Conservation (phyloP, 2,329 filamentous ascomycete genomes). For the Fusarium abutilonis region DNA sequence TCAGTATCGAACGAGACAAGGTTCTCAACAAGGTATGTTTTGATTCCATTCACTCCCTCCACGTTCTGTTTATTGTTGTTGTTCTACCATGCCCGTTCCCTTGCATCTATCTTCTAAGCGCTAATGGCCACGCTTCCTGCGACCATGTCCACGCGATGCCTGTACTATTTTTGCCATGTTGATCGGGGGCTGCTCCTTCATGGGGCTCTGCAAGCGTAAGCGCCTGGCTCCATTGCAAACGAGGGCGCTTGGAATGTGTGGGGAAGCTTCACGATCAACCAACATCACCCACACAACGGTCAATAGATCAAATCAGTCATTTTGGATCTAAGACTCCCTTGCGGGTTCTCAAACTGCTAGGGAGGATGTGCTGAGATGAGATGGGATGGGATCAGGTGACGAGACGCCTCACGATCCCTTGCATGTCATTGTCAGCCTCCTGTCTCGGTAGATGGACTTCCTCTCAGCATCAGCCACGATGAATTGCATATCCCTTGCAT, state of each 20-base stretch:
- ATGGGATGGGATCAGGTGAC: slow-evolving; percentile 18
- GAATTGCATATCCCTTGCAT: slow-evolving; percentile 39
- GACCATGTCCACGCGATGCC: slow-evolving; percentile 20
- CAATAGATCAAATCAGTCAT: slow-evolving; percentile 18
- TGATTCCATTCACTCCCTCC: slow-evolving; percentile 41
- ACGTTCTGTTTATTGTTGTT: slow-evolving; percentile 30
- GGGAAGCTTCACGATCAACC: slow-evolving; percentile 34
- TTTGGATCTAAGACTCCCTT: slow-evolving; percentile 33
- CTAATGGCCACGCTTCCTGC: slow-evolving; percentile 19
- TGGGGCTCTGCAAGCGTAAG: slow-evolving; percentile 41
- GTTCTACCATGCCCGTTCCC: slow-evolving; percentile 29
- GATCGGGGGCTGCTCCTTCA: slow-evolving; percentile 30
- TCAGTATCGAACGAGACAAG: slow-evolving; percentile 86
- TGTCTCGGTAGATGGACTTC: slow-evolving; percentile 35
- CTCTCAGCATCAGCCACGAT: slow-evolving; percentile 34
- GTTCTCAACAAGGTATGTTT: slow-evolving; percentile 79
- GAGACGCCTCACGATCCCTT: slow-evolving; percentile 28
- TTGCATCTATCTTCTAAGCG: slow-evolving; percentile 32
- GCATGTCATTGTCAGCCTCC: slow-evolving; percentile 25
- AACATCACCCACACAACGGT: slow-evolving; percentile 34
- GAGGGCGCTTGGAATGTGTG: slow-evolving; percentile 39
- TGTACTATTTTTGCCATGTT: slow-evolving; percentile 41
- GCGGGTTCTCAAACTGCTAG: slow-evolving; percentile 23
- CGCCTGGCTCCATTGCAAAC: slow-evolving; percentile 42
- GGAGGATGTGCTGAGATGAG: slow-evolving; percentile 18